Base-by-base conservation (phyloP, 192 early-diverging fungal species). In the Podila verticillata region DNA sequence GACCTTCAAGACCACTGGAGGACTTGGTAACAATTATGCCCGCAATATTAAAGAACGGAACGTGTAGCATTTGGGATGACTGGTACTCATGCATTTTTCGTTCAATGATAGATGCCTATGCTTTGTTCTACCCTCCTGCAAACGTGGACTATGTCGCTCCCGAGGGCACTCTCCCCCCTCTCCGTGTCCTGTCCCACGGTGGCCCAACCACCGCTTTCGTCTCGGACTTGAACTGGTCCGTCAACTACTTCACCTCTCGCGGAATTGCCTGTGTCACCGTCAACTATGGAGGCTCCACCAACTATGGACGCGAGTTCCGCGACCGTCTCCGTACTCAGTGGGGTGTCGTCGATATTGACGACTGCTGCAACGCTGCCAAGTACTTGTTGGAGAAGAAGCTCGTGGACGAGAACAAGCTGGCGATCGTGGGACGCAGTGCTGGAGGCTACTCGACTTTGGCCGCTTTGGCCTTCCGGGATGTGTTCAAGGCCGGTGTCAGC, bases 221-320 rank as follows among this genome's bases (percentile, higher is more conserved):
- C 32, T 72, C 85, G 2, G 72, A 84, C 35, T 83, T 89, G 54
- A 75, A 79, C 62, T 83, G 74, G 59, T 70, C 61, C 31, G 86
- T 93, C 62, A 89, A 91, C 73, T 95, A 87, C 84, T 95, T 91
- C 87, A 94, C 93, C 2, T 88, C 90, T 17, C 91, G 94, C 35
- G 94, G 93, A 2, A 91, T 92, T 63, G 94, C 89, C 0, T 84
- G 92, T 32, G 89, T 85, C 5, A 88, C 94, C 60, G 88, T 93
- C 68, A 93, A 95, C 78, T 95, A 95, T 66, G 93, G 94, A 57
- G 94, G 94, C 2, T 92, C 91, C 1, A 87, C 89, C 2, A 91
- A 89, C 24, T 93, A 92, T 77, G 94, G 94, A 4, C 85, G 91
- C 17, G 92, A 86, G 48, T 93, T 89, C 75, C 89, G 94, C 34